Evolutionary conservation across 202 grass and related monocot species (phyloP), one percentile per base, ranked within the genome.

Genomic region (Panicum virgatum): DNA sequence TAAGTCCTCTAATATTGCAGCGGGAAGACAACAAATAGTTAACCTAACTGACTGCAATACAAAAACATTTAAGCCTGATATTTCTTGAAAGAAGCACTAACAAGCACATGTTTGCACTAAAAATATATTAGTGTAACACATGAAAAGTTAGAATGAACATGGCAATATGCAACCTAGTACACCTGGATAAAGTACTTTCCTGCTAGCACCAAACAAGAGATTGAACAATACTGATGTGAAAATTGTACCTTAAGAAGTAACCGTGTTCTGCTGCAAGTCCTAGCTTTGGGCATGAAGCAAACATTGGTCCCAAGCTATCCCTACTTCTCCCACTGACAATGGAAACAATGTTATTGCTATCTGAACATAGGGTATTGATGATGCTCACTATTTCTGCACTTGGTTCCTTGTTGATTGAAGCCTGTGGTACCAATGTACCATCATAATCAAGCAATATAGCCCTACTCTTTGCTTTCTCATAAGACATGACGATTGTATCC

Each of bases 391-490:
- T 83, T 53, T 90, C 82, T 62, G 20, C 59, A 54, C 84, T 91
- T 6, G 94, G 94, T 51, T 20, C 62, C 83, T 92, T 90, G 80
- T 92, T 68, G 26, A 97, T 80, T 30, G 83, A 61, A 75, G 85
- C 11, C 73, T 86, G 91, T 54, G 90, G 88, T 63, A 97, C 90
- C 88, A 97, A 54, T 39, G 94, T 97, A 44, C 94, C 94, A 84
- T 97, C 94, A 81, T 97, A 97, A 70, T 97, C 94, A 0, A 97
- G 81, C 3, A 97, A 89, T 86, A 97, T 94, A 53, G 86, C 94
- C 39, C 94, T 90, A 60, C 82, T 92, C 50, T 86, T 89, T 25
- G 92, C 48, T 62, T 73, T 86, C 57, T 87, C 90, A 61, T 97
- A 97, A 46, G 90, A 87, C 53, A 89, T 72, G 30, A 91, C 76